Evolutionary conservation across 2,329 filamentous ascomycete genomes (phyloP).

Genomic region (Pseudohalonectria lignicola): DNA sequence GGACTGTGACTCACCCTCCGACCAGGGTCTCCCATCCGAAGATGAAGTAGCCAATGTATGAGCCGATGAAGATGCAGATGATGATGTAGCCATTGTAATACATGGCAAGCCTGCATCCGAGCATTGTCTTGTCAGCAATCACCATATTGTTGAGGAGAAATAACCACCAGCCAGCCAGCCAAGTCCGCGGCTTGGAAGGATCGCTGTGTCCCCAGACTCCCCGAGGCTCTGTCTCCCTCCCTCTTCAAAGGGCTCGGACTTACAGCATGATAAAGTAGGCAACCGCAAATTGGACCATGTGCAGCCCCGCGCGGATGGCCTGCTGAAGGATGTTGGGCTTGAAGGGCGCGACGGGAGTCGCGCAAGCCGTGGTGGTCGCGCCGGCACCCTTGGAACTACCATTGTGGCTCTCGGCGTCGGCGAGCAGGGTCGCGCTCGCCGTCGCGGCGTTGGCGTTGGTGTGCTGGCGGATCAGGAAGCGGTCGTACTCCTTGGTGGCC

Average conservation of each 20-base stretch:
- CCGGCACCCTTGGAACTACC: not conserved
- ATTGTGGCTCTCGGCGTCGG: conserved; percentile 9
- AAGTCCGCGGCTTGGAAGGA: no score
- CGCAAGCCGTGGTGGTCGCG: conserved; percentile 4
- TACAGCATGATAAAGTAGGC: conserved; percentile 73
- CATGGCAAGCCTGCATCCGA: conserved; percentile 35
- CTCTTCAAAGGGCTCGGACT: no score
- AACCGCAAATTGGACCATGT: conserved; percentile 61
- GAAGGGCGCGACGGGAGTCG: conserved; percentile 17
- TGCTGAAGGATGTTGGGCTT: conserved; percentile 56
- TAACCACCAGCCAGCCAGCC: not conserved
- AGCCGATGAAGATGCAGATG: conserved; percentile 69
- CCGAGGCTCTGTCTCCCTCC: no score
- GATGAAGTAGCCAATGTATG: conserved; percentile 59
- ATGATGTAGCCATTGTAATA: conserved; percentile 66
- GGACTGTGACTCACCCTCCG: conserved; percentile 10
- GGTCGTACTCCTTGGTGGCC: conserved; percentile 60
- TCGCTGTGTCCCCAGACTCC: no score
- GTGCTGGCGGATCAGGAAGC: conserved; percentile 47
- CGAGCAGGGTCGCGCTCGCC: conserved; percentile 10
- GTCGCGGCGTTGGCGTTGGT: conserved; percentile 8
- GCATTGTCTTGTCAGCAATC: conserved; percentile 1
- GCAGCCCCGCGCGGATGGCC: conserved; percentile 51
- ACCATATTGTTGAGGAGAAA: conserved; percentile 6
- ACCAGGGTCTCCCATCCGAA: conserved; percentile 58